phyloP scores from a whole-genome alignment of 2,329 filamentous ascomycete species.

The Colletotrichum costaricense region DNA sequence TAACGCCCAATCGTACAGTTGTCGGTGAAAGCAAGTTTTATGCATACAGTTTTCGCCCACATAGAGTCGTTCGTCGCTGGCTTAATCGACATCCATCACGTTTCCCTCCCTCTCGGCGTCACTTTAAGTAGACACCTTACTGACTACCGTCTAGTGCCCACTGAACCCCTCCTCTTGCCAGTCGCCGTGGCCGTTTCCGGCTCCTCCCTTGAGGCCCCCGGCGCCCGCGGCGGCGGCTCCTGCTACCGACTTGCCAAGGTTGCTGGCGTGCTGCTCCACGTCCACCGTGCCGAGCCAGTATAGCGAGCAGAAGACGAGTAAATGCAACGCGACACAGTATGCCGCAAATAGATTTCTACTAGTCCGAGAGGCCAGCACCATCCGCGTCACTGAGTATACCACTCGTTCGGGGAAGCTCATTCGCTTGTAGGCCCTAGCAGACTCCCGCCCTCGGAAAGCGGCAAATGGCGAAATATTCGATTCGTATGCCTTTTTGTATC shows the following conservation, averaged over 20 bases:
- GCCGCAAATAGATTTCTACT: conserved; percentile 94
- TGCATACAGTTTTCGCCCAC: not conserved
- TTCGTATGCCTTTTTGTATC: conserved; percentile 93
- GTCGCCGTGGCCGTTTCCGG: conserved; percentile 57
- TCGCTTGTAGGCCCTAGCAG: conserved; percentile 87
- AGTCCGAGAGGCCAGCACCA: conserved; percentile 89
- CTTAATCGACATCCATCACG: not conserved
- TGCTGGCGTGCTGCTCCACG: conserved; percentile 69
- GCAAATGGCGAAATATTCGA: conserved; percentile 96
- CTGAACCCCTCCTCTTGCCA: conserved; percentile 75
- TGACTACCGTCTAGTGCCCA: conserved; percentile 44
- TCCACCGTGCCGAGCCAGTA: conserved; percentile 84
- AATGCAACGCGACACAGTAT: conserved; percentile 89
- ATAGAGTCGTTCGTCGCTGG: not conserved
- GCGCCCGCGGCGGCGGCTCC: conserved; percentile 56
- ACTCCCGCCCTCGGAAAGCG: conserved; percentile 94
- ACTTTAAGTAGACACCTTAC: not conserved
- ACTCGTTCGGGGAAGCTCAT: conserved; percentile 93
- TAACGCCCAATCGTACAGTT: conserved; percentile 20
- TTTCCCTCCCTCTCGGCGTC: not conserved
- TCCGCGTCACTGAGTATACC: conserved; percentile 89
- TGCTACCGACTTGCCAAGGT: conserved; percentile 61
- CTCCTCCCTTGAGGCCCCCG: conserved; percentile 40
- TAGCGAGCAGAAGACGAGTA: conserved; percentile 87
- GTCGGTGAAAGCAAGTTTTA: not conserved